Evolutionary conservation across 2,329 filamentous ascomycete genomes (phyloP), one percentile per base, ranked within the genome.

Genomic region (Periglandula ipomoeae): DNA sequence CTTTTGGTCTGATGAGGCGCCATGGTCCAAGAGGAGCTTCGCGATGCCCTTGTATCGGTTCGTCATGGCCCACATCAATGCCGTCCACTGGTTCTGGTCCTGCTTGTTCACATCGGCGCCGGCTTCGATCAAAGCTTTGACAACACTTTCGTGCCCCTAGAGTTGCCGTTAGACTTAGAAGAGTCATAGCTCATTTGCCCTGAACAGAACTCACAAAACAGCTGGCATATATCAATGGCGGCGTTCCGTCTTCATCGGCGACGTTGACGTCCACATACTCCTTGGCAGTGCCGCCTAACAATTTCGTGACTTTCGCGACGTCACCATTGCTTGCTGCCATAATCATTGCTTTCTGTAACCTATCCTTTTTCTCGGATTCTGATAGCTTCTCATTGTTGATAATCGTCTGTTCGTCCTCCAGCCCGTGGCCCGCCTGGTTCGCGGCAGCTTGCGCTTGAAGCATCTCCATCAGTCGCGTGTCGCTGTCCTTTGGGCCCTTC

Each of bases 31-130:
- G 15, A 98, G 72, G 10, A 89, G 75, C 67, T 97, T 97, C 32
- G 91, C 90, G 56, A 98, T 98, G 43, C 83, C 84, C 69, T 97
- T 97, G 69, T 98, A 93, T 50, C 90, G 76, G 66, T 98, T 98
- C 49, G 93, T 98, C 88, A 97, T 97, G 44, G 93, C 91, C 93
- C 93, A 98, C 90, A 98, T 98, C 52, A 98, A 75, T 13, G 93
- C 87, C 60, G 88, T 97, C 93, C 93, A 98, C 62, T 94, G 85
- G 63, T 97, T 97, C 54, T 85, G 87, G 64, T 98, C 93, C 67
- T 97, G 91, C 59, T 85, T 85, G 69, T 98, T 89, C 46, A 97
- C 89, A 59, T 89, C 80, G 35, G 85, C 91, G 22, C 91, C 90
- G 9, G 89, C 88, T 51, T 89, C 80, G 46, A 98, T 80, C 46